phyloP scores from a whole-genome alignment of 75 land plant genomes.

The Selaginella moellendorffii region DNA sequence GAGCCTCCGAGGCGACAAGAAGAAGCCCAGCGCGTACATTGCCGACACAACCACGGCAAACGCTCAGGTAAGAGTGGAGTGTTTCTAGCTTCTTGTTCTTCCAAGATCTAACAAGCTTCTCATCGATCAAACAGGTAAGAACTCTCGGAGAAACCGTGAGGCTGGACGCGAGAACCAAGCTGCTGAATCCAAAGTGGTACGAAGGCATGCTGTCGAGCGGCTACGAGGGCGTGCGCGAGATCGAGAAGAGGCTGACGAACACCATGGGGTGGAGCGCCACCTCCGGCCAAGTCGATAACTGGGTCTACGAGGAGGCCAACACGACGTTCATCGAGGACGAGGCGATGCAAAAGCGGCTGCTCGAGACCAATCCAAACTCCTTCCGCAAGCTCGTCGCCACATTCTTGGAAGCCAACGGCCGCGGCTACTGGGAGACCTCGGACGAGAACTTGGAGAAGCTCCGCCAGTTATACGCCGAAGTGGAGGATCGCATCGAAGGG shows the following conservation, averaged over 20 bases:
- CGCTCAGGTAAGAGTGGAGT: no score
- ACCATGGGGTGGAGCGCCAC: constrained; percentile 99
- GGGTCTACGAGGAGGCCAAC: constrained; percentile 99
- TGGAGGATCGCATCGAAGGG: constrained; percentile 99
- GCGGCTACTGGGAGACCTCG: constrained; percentile 98
- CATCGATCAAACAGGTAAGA: no score
- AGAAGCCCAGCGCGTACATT: constrained; percentile 85
- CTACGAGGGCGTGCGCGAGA: constrained; percentile 97
- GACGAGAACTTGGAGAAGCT: constrained; percentile 81
- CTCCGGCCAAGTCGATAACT: constrained; percentile 97
- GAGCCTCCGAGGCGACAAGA: constrained; percentile 69
- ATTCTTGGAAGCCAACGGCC: constrained; percentile 95
- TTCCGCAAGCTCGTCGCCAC: constrained; percentile 95
- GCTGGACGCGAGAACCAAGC: constrained; percentile 90
- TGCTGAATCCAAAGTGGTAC: constrained; percentile 99
- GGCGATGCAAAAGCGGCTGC: constrained; percentile 80
- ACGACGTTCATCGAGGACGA: constrained; percentile 87
- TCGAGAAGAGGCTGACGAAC: constrained; percentile 94
- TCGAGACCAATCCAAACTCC: constrained; percentile 93
- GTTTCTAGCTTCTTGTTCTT: no score
- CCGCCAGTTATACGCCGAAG: constrained; percentile 81
- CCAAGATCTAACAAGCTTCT: no score
- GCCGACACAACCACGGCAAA: constrained; percentile 99
- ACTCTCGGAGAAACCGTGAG: constrained; percentile 88
- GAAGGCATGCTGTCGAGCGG: constrained; percentile 96